Percentiles rank a stretch among this genome's conserved stretches.
These are phyloP conservation scores for Oryza longistaminata DNA, from an alignment of 176 grass and related monocot species.

Conservation along the genomic window DNA sequence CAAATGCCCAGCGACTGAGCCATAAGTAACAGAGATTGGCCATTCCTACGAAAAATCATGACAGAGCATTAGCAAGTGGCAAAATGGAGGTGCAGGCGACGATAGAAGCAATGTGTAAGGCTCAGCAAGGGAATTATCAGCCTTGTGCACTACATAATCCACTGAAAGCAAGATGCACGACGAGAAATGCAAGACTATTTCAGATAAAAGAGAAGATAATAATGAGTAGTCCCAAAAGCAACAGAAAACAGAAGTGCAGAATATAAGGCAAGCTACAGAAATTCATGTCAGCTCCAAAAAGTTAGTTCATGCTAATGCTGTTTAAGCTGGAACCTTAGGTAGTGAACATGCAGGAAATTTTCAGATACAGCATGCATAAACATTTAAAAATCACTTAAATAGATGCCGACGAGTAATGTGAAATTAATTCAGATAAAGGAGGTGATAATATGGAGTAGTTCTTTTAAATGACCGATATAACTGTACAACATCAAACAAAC, in stretches of 20 bases:
- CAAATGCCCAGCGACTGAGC: constrained; percentile 65
- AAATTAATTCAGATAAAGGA: background rate
- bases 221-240: background rate
- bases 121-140: background rate
- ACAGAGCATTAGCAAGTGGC: background rate
- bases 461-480: background rate
- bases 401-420: background rate
- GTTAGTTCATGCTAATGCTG: background rate
- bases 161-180: constrained; percentile 2
- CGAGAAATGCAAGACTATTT: background rate
- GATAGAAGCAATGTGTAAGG: background rate
- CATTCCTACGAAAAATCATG: constrained; percentile 61
- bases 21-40: constrained; percentile 85
- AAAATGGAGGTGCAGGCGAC: background rate
- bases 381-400: background rate
- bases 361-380: background rate
- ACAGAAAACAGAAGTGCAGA: background rate
- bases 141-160: background rate
- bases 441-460: background rate
- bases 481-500: background rate
- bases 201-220: background rate
- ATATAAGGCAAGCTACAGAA: background rate
- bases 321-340: background rate
- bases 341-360: background rate
- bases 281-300: background rate